phyloP scores from a whole-genome alignment of 306 rosid genomes.

The Ormosia semicastrata region DNA sequence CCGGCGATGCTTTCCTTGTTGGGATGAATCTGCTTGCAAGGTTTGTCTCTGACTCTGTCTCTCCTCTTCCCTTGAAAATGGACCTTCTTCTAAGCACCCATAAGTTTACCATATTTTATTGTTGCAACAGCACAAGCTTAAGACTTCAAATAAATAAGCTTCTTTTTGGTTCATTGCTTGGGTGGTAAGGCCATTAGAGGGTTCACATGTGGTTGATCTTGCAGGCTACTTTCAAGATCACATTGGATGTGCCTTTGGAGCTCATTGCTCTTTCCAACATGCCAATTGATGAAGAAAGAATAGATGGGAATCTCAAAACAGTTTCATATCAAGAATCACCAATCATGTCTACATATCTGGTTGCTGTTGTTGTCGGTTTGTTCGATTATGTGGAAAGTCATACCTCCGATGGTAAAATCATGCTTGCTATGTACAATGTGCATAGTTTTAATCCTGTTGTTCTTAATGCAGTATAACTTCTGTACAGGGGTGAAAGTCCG shows the following conservation, averaged over 20 bases:
- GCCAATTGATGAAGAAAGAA: conserved; percentile 79
- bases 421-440: neutral
- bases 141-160: conserved; percentile 16
- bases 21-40: conserved; percentile 99
- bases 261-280: conserved; percentile 89
- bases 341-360: conserved; percentile 90
- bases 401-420: conserved; percentile 72
- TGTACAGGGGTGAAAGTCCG: conserved; percentile 82
- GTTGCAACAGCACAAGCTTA: neutral
- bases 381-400: conserved; percentile 89
- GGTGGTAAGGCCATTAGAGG: neutral
- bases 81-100: conserved; percentile 6
- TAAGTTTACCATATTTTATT: neutral
- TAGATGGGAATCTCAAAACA: conserved; percentile 57
- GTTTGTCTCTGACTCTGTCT: conserved; percentile 30
- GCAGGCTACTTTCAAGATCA: conserved; percentile 92
- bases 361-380: conserved; percentile 87
- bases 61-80: conserved; percentile 9
- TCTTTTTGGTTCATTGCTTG: conserved; percentile 18
- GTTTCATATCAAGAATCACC: conserved; percentile 84
- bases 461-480: conserved; percentile 23
- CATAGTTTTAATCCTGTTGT: neutral
- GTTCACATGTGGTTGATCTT: conserved; percentile 24
- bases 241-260: conserved; percentile 81
- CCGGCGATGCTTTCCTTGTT: conserved; percentile 95